Conservation (phyloP, 2,329 filamentous ascomycete genomes). For the Aspergillus piperis region DNA sequence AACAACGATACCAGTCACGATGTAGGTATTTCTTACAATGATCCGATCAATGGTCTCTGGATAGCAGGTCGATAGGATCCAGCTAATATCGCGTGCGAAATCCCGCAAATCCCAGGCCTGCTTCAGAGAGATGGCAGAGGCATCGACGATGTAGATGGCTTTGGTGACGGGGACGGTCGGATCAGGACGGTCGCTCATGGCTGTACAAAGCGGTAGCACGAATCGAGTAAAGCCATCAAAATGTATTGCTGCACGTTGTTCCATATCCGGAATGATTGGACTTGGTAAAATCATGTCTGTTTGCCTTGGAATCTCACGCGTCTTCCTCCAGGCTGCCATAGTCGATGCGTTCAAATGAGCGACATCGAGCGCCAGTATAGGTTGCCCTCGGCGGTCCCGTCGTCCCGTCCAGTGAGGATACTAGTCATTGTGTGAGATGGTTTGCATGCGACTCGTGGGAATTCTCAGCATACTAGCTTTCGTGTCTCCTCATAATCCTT, state of each 20-base stretch:
- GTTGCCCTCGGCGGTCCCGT: slow-evolving; percentile 22
- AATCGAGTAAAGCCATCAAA: slow-evolving; percentile 25
- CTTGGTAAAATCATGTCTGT: background rate
- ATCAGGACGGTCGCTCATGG: slow-evolving; percentile 16
- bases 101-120: slow-evolving; percentile 26
- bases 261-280: slow-evolving; percentile 19
- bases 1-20: background rate
- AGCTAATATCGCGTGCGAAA: slow-evolving; percentile 26
- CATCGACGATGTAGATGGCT: slow-evolving; percentile 26
- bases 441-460: background rate
- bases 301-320: slow-evolving; percentile 6
- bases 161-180: slow-evolving; percentile 13
- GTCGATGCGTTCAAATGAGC: slow-evolving; percentile 12
- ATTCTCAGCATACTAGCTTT: slow-evolving; percentile 16
- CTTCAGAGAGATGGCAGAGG: slow-evolving; percentile 18
- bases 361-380: slow-evolving; percentile 25
- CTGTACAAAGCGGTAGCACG: slow-evolving; percentile 27
- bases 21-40: slow-evolving; percentile 15
- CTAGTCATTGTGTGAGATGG: slow-evolving; percentile 9
- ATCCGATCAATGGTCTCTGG: slow-evolving; percentile 28
- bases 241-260: slow-evolving; percentile 22
- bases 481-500: slow-evolving; percentile 23
- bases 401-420: slow-evolving; percentile 33
- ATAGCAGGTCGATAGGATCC: slow-evolving; percentile 30
- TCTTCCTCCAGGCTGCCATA: slow-evolving; percentile 20